Evolutionary conservation across 1,139 yeast genomes (phyloP).

Genomic region (Debaryomyces robertsiae): DNA sequence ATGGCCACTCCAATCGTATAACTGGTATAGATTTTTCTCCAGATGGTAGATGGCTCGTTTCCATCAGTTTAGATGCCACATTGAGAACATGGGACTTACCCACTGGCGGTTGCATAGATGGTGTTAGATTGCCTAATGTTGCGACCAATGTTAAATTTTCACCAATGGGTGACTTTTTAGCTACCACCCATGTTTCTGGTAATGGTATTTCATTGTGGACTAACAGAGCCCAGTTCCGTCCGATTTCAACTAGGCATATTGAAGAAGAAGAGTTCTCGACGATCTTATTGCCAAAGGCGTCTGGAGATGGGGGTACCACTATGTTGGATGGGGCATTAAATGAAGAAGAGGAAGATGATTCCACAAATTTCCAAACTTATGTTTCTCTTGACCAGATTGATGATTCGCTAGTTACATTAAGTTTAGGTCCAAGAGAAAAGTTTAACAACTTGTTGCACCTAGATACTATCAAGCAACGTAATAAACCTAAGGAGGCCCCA

Average conservation of each 20-base stretch:
- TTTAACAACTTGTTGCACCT: slow-evolving; percentile 77
- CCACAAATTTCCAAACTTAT: slow-evolving; percentile 37
- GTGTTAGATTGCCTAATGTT: slow-evolving; percentile 73
- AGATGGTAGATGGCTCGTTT: slow-evolving; percentile 93
- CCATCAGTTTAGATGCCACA: slow-evolving; percentile 83
- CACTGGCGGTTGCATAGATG: slow-evolving; percentile 96
- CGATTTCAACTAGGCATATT: slow-evolving; percentile 72
- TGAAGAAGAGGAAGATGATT: slow-evolving; percentile 25
- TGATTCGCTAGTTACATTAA: slow-evolving; percentile 66
- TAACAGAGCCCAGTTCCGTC: slow-evolving; percentile 80
- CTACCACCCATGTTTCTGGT: slow-evolving; percentile 90
- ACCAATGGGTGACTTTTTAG: slow-evolving; percentile 87
- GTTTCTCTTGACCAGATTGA: slow-evolving; percentile 68
- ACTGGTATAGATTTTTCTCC: slow-evolving; percentile 91
- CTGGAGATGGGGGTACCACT: slow-evolving; percentile 80
- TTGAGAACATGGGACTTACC: slow-evolving; percentile 98
- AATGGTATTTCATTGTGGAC: slow-evolving; percentile 95
- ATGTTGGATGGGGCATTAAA: slow-evolving; percentile 76
- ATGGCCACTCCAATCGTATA: slow-evolving; percentile 89
- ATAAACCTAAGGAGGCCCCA: slow-evolving; percentile 87
- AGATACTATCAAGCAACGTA: slow-evolving; percentile 82
- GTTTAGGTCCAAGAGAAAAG: slow-evolving; percentile 75
- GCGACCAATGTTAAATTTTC: slow-evolving; percentile 82
- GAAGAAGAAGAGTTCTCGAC: slow-evolving; percentile 71
- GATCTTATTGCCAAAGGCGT: slow-evolving; percentile 67